A percentile compares a stretch with the other conserved stretches of the same genome.
Evolutionary conservation across 345 rosid species (phyloP).

Genomic region (Camelina laxa): DNA sequence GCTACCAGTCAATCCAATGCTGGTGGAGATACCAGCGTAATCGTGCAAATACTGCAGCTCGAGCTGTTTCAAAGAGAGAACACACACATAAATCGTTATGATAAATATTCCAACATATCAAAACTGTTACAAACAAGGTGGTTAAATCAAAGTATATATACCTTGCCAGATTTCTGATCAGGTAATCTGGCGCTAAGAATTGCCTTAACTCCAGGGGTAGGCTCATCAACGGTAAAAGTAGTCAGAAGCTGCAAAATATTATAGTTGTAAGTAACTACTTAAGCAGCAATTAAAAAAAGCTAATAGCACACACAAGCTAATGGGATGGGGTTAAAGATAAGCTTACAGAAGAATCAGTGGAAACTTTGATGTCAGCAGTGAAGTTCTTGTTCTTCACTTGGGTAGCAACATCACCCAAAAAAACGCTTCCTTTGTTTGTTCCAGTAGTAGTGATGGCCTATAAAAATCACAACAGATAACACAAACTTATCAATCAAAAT

Average conservation of each 20-base stretch:
- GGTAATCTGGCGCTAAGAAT: conserved; percentile 82
- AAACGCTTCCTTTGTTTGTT: conserved; percentile 73
- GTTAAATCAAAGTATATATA: background rate
- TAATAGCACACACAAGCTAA: background rate
- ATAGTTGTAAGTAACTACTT: background rate
- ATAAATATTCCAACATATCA: conserved; percentile 9
- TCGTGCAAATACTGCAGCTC: conserved; percentile 95
- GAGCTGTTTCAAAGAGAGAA: conserved; percentile 51
- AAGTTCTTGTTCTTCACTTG: conserved; percentile 90
- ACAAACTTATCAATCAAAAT: no score
- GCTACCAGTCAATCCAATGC: conserved; percentile 81
- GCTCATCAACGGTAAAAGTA: conserved; percentile 85
- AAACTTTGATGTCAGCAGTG: conserved; percentile 89
- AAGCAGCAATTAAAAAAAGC: background rate
- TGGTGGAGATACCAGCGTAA: conserved; percentile 81
- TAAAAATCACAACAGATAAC: conserved; percentile 12
- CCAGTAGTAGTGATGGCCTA: conserved; percentile 82
- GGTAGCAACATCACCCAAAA: conserved; percentile 81
- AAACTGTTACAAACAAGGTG: background rate
- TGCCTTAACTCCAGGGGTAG: conserved; percentile 88
- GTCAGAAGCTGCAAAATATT: conserved; percentile 61
- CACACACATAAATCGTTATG: background rate
- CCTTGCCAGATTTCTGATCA: conserved; percentile 98
- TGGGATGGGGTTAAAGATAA: background rate
- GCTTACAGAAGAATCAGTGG: conserved; percentile 80